Conservation (phyloP, 2,329 filamentous ascomycete species). For the Fusarium subglutinans region DNA sequence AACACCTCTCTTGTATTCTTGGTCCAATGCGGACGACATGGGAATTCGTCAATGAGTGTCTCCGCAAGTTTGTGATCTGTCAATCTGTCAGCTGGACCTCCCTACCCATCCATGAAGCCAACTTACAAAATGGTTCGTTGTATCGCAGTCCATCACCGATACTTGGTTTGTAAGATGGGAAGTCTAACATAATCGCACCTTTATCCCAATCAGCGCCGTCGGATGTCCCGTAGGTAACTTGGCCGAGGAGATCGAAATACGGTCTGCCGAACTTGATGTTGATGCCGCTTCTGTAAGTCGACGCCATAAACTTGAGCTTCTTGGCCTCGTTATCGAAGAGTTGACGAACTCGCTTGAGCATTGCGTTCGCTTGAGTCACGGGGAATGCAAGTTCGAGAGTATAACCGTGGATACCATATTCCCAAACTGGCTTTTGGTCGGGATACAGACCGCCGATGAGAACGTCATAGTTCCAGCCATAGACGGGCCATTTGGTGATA, state of each 20-base stretch:
- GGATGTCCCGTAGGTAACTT: not conserved
- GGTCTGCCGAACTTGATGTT: conserved; percentile 4
- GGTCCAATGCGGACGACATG: not conserved
- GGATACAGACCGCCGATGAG: conserved; percentile 1
- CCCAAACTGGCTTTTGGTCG: not conserved
- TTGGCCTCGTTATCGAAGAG: not conserved
- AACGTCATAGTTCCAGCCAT: conserved; percentile 9
- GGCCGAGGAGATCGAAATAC: not conserved
- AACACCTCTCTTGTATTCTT: conserved; percentile 8
- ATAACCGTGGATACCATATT: not conserved
- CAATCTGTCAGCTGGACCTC: fast-evolving
- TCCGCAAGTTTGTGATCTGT: not conserved
- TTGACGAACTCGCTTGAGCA: not conserved
- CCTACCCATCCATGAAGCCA: fast-evolving
- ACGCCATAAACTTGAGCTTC: not conserved
- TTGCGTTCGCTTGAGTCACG: not conserved
- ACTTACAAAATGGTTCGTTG: not conserved
- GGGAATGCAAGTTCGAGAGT: not conserved
- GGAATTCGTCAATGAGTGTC: not conserved
- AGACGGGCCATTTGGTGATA: not conserved
- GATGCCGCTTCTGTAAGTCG: not conserved
- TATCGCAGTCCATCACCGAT: not conserved
- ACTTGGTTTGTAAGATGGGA: not conserved
- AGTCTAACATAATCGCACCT: not conserved
- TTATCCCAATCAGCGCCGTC: not conserved